Percentiles rank a stretch among this genome's conserved stretches.
phyloP scores from a whole-genome alignment of 495 filamentous ascomycete species.

The Lichenothelia convexa region DNA sequence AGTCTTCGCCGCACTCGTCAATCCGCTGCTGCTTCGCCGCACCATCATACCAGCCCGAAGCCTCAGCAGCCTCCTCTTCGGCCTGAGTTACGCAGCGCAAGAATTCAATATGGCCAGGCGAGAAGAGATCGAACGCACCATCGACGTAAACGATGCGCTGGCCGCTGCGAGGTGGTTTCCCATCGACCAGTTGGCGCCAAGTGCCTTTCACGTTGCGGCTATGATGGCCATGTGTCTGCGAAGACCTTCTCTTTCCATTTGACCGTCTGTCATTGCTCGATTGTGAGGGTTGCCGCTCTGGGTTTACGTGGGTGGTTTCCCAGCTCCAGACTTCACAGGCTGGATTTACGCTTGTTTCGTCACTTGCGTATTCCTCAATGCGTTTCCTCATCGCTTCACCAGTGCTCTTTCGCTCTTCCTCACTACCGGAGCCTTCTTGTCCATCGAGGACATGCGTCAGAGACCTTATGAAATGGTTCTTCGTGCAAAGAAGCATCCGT shows the following conservation, averaged over 20 bases:
- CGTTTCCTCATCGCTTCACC: constrained; percentile 48
- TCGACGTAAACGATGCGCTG: constrained; percentile 89
- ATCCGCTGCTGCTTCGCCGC: constrained; percentile 40
- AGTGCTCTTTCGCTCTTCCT: constrained; percentile 40
- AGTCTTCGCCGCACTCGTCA: constrained; percentile 44
- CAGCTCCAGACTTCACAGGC: constrained; percentile 69
- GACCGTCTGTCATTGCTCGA: constrained; percentile 28
- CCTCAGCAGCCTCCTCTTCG: constrained; percentile 46
- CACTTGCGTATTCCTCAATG: constrained; percentile 70
- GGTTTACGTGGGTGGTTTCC: too few species aligned
- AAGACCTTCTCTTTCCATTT: not conserved
- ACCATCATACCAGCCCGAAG: constrained; percentile 56
- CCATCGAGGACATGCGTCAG: constrained; percentile 48
- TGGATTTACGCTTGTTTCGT: constrained; percentile 51
- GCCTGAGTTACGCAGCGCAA: constrained; percentile 50
- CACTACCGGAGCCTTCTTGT: constrained; percentile 48
- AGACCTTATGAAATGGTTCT: constrained; percentile 68
- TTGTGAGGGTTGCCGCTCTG: constrained; percentile 31
- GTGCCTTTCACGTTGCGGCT: constrained; percentile 28
- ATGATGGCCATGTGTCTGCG: constrained; percentile 3
- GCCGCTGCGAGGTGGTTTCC: constrained; percentile 45
- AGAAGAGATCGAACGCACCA: constrained; percentile 94
- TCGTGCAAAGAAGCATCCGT: constrained; percentile 87
- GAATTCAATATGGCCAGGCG: constrained; percentile 90
- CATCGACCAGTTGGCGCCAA: constrained; percentile 47